A percentile compares a stretch with the other conserved stretches of the same genome.
These are phyloP conservation scores for Penicillium riverlandense DNA, from an alignment of 495 filamentous ascomycete genomes.

Conservation along the genomic window DNA sequence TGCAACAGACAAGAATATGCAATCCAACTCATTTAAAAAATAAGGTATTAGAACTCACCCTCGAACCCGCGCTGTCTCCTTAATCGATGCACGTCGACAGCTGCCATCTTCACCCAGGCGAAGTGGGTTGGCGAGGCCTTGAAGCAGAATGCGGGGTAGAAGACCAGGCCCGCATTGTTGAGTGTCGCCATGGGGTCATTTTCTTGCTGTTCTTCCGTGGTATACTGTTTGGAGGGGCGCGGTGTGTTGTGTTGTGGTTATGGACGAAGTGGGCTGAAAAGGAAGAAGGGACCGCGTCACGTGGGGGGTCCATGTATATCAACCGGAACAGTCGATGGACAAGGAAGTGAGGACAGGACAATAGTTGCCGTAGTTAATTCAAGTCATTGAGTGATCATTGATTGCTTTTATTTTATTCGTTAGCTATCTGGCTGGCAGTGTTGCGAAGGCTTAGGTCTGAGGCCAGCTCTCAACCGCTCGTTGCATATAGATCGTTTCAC, in stretches of 20 bases:
- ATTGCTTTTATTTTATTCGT: too few species aligned
- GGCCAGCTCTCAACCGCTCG: too few species aligned
- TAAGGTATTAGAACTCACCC: constrained; percentile 39
- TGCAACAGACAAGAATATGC: constrained; percentile 1
- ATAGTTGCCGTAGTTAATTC: too few species aligned
- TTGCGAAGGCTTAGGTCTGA: too few species aligned
- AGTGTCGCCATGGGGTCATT: constrained; percentile 31
- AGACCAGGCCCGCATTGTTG: constrained; percentile 25
- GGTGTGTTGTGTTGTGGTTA: neutral
- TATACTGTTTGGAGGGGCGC: neutral
- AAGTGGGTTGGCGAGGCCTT: constrained; percentile 73
- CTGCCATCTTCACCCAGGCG: constrained; percentile 74
- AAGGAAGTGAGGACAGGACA: too few species aligned
- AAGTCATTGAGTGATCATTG: too few species aligned
- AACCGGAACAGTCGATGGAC: too few species aligned
- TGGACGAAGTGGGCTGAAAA: too few species aligned
- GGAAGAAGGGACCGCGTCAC: too few species aligned
- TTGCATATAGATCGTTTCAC: too few species aligned
- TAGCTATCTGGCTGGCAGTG: too few species aligned
- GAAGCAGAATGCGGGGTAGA: constrained; percentile 86
- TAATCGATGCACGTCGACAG: constrained; percentile 58
- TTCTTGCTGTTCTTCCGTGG: constrained; percentile 8
- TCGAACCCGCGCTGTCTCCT: constrained; percentile 53
- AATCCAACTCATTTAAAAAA: neutral
- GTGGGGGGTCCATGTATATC: too few species aligned